Evolutionary conservation across 768 basidiomycete species (phyloP), one percentile per base, ranked within the genome.

Genomic region (Suillus luteus): DNA sequence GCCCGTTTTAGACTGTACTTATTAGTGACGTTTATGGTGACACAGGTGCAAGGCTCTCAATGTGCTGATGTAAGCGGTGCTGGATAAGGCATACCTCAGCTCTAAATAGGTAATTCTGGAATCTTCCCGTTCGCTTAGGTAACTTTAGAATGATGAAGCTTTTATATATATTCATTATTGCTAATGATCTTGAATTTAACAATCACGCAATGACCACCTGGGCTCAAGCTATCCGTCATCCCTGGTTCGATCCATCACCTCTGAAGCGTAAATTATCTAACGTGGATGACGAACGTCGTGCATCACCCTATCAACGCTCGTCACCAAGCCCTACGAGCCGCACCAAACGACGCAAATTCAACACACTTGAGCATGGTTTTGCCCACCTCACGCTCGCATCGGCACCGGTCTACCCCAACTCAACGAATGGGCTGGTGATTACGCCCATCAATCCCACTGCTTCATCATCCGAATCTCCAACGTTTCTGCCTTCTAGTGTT

Each of bases 351-450:
- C 79, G 78, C 60, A 79, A 81, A 68, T 82, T 76, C 69, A 78
- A 72, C 66, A 76, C 76, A 22, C 76, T 90, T 4, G 88, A 90
- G 74, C 77, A 76, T 59, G 86, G 85, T 1, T 74, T 90, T 55
- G 85, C 87, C 22, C 80, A 84, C 67, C 79, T 90, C 69, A 71
- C 75, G 0, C 73, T 81, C 19, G 70, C 57, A 5, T 40, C 57
- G 1, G 57, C 27, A 11, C 40, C 57, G 10, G 57, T 41, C 57
- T 52, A 44, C 31, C 38, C 48, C 24, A 27, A 58, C 38, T 41
- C 55, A 58, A 27, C 57, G 40, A 41, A 24, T 41, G 57, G 57
- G 57, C 40, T 58, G 27, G 38, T 58, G 17, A 58, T 58, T 41
- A 58, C 57, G 17, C 57, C 57, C 11, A 58, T 58, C 46, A 55